phyloP scores from a whole-genome alignment of 352 stramenopile species.

The Pilasporangium apinafurcum region DNA sequence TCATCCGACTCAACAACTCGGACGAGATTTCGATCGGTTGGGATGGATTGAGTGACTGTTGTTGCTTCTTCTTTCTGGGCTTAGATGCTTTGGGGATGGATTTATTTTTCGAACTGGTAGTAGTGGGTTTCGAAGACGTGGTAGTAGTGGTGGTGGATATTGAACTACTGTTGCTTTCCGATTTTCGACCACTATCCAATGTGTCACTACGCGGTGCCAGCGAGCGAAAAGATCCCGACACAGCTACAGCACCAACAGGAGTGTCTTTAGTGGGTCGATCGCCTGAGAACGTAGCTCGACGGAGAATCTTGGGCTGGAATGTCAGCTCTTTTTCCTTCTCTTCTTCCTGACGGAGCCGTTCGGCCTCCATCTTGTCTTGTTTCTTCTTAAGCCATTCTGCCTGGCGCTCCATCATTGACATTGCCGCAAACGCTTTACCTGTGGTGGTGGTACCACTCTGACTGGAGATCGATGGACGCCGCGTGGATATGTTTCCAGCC shows the following conservation, averaged over 20 bases:
- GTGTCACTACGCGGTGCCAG: constrained; percentile 10
- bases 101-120: constrained; percentile 19
- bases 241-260: constrained; percentile 5
- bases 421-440: constrained; percentile 20
- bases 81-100: constrained; percentile 29
- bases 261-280: constrained; percentile 32
- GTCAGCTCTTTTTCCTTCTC: constrained; percentile 77
- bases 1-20: constrained; percentile 57
- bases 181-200: constrained; percentile 5
- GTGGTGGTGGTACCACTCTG: not conserved
- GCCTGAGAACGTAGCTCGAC: constrained; percentile 42
- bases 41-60: constrained; percentile 27
- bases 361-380: constrained; percentile 62
- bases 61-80: constrained; percentile 25
- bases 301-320: constrained; percentile 78
- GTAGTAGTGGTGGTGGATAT: constrained; percentile 2
- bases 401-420: constrained; percentile 80
- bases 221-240: not conserved
- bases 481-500: no score
- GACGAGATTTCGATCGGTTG: constrained; percentile 57
- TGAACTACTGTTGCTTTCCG: no score
- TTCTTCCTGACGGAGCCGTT: constrained; percentile 53
- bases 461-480: constrained; percentile 1
- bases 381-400: constrained; percentile 77
- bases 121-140: not conserved